phyloP scores from a whole-genome alignment of 768 basidiomycete species.

The Hypholoma fasciculare region DNA sequence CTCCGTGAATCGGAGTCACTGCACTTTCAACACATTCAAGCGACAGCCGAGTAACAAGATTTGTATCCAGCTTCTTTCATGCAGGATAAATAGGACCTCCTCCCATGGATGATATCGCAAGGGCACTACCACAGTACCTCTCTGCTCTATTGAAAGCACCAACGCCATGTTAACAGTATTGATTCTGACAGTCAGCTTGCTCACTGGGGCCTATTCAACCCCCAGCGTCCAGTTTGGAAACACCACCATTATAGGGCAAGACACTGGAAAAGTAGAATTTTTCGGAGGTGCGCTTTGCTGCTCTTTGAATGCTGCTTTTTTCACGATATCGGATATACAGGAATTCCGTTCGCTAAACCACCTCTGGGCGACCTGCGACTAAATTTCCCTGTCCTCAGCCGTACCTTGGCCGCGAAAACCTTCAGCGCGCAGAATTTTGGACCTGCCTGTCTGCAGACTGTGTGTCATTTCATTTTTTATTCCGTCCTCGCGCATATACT shows the following conservation, averaged over 20 bases:
- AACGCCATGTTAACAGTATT: too few relatives aligned
- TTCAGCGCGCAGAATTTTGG: background rate
- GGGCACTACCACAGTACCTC: too few relatives aligned
- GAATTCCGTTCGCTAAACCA: background rate
- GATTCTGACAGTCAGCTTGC: background rate
- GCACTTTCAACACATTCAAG: too few relatives aligned
- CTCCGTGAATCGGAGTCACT: too few relatives aligned
- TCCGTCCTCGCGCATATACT: background rate
- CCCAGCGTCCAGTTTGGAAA: background rate
- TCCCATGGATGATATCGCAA: too few relatives aligned
- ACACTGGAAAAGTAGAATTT: background rate
- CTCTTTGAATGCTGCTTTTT: background rate
- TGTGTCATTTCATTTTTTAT: background rate
- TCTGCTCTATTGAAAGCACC: too few relatives aligned
- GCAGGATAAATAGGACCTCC: too few relatives aligned
- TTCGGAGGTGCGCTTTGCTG: background rate
- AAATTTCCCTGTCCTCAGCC: background rate
- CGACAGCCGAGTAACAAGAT: too few relatives aligned
- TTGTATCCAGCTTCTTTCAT: too few relatives aligned
- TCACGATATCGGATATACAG: background rate
- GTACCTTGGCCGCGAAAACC: conserved; percentile 1
- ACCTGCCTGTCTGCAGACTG: background rate
- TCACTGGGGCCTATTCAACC: background rate
- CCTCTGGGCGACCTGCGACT: background rate
- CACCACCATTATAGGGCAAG: background rate